A percentile compares a stretch with the other conserved stretches of the same genome.
phyloP scores from a whole-genome alignment of 306 rosid genomes.

The Quercus glauca region DNA sequence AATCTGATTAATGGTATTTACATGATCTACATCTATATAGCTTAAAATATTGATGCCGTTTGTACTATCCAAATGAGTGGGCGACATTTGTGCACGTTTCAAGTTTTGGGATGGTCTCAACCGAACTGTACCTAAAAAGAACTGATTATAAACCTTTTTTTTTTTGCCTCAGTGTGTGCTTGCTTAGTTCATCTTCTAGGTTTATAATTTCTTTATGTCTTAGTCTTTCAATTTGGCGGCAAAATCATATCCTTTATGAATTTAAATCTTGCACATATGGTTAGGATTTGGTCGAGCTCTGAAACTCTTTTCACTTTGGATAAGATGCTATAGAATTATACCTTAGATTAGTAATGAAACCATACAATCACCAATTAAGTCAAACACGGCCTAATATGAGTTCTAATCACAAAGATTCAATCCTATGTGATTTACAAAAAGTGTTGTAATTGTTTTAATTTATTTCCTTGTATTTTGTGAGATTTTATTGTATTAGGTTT shows the following conservation, averaged over 20 bases:
- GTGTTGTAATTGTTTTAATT: no score
- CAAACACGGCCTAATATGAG: no score
- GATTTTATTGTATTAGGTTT: no score
- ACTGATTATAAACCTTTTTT: constrained; percentile 14
- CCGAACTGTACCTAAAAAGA: constrained; percentile 44
- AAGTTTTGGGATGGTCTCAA: constrained; percentile 36
- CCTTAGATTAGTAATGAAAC: neutral
- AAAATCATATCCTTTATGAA: constrained; percentile 16
- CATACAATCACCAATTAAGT: neutral
- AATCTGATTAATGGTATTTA: neutral
- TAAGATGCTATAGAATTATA: neutral
- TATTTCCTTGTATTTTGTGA: no score
- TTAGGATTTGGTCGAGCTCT: constrained; percentile 21
- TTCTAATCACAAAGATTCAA: no score
- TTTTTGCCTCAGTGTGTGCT: constrained; percentile 20
- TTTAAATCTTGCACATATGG: constrained; percentile 14
- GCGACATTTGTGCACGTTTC: constrained; percentile 40
- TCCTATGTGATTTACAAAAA: no score
- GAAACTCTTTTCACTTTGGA: neutral
- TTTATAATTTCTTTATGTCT: constrained; percentile 10
- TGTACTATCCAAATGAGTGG: constrained; percentile 43
- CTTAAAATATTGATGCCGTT: constrained; percentile 22
- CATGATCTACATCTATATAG: neutral
- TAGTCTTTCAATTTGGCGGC: constrained; percentile 29
- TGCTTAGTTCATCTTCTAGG: constrained; percentile 31